These are phyloP conservation scores for Melanomma pulvis-pyrius DNA, from an alignment of 495 filamentous ascomycete genomes.

Conservation along the genomic window DNA sequence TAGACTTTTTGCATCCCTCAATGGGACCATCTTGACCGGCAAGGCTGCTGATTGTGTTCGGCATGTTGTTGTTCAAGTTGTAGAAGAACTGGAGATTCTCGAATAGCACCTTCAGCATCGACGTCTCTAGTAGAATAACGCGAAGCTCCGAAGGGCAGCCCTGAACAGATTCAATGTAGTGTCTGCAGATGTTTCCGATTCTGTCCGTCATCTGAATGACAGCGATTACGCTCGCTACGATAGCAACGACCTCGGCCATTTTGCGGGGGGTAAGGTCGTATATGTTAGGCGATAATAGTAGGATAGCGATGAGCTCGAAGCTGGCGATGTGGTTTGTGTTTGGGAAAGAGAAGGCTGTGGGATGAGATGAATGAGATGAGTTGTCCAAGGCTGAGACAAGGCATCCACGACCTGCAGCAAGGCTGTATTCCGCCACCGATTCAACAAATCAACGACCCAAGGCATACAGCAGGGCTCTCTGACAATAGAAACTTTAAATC, in stretches of 20 bases:
- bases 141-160: conserved; percentile 37
- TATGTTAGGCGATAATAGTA: no score
- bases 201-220: conserved; percentile 40
- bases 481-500: no score
- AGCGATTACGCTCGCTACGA: conserved; percentile 16
- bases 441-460: no score
- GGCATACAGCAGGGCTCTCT: no score
- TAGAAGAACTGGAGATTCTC: conserved; percentile 34
- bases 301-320: no score
- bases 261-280: neutral
- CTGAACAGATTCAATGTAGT: conserved; percentile 33
- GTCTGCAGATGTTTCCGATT: conserved; percentile 38
- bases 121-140: conserved; percentile 37
- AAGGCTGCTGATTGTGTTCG: neutral
- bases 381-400: no score
- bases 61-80: neutral
- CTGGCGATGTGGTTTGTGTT: no score
- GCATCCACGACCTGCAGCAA: no score
- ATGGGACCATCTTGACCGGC: conserved; percentile 1
- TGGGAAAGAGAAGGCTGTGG: no score
- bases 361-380: no score
- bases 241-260: conserved; percentile 14
- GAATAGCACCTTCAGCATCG: conserved; percentile 32
- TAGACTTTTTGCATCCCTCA: conserved; percentile 2
- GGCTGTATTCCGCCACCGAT: no score